Evolutionary conservation across 108 stramenopile genomes (phyloP), one percentile per base, ranked within the genome.

Genomic region (Skeletonema marinoi): DNA sequence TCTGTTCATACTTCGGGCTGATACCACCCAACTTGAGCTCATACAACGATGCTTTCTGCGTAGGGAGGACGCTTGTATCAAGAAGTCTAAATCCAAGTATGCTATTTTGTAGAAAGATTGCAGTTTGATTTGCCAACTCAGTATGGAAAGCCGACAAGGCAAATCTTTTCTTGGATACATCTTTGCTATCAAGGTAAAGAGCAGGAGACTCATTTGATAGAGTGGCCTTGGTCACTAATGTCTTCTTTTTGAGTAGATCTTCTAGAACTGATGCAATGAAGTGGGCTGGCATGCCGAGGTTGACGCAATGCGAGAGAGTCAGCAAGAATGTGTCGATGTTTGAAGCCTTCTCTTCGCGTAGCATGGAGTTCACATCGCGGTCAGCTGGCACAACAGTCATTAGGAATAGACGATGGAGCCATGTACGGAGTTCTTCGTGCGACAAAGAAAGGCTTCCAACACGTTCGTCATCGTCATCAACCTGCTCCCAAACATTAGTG

Each of bases 201-300:
- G 73, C 73, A 50, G 73, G 73, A 17, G 73, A 73, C 1, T 73
- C 73, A 66, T 73, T 73, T 16, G 73, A 51, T 7, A 73, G 66
- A 16, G 66, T 67, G 21, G 73, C 73, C 30, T 73, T 73, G 19
- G 73, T 73, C 38, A 50, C 17, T 6, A 73, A 17, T 16, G 62
- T 38, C 7, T 17, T 31, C 32, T 42, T 67, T 33, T 29, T 33
- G 41, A 73, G 73, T 7, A 73, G 65, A 1, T 73, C 73, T 30
- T 67, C 73, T 7, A 73, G 65, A 51, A 51, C 11, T 1, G 73
- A 73, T 48, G 44, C 11, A 46, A 73, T 33, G 65, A 73, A 32
- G 46, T 73, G 73, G 38, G 73, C 65, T 51, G 73, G 64, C 25
- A 50, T 31, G 21, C 65, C 65, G 38, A 67, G 65, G 14, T 44